Evolutionary conservation across 768 basidiomycete genomes (phyloP).

Genomic region (Mycena rebaudengoi): DNA sequence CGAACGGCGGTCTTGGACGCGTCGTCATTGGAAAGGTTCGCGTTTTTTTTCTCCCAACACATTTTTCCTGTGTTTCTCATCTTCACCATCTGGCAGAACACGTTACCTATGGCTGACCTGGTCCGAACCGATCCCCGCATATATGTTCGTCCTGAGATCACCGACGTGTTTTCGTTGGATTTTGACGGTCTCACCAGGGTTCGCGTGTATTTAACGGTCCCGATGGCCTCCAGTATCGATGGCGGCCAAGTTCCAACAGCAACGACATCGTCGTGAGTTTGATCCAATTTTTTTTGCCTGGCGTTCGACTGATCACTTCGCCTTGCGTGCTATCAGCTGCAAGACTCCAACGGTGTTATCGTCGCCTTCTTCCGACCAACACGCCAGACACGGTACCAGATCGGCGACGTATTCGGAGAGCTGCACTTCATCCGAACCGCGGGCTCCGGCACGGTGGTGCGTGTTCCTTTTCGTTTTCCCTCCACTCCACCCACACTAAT

Average conservation of each 20-base stretch:
- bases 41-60: constrained; percentile 25
- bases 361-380: constrained; percentile 86
- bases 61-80: constrained; percentile 27
- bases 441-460: constrained; percentile 84
- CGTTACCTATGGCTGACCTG: constrained; percentile 84
- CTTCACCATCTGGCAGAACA: constrained; percentile 59
- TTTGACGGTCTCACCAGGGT: constrained; percentile 50
- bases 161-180: constrained; percentile 16
- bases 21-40: constrained; percentile 86
- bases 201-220: constrained; percentile 82
- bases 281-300: constrained; percentile 22
- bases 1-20: constrained; percentile 84
- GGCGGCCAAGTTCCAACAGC: constrained; percentile 72
- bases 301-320: constrained; percentile 25
- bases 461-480: constrained; percentile 27
- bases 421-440: constrained; percentile 83
- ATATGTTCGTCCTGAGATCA: constrained; percentile 55
- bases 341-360: constrained; percentile 71
- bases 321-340: constrained; percentile 57
- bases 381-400: constrained; percentile 80
- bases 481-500: constrained; percentile 16
- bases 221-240: constrained; percentile 82
- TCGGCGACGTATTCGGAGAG: constrained; percentile 88
- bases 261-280: constrained; percentile 69
- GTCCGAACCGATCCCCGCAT: constrained; percentile 72